Base-by-base conservation (phyloP, 176 grass and related monocot genomes). In the Puccinellia tenuiflora region DNA sequence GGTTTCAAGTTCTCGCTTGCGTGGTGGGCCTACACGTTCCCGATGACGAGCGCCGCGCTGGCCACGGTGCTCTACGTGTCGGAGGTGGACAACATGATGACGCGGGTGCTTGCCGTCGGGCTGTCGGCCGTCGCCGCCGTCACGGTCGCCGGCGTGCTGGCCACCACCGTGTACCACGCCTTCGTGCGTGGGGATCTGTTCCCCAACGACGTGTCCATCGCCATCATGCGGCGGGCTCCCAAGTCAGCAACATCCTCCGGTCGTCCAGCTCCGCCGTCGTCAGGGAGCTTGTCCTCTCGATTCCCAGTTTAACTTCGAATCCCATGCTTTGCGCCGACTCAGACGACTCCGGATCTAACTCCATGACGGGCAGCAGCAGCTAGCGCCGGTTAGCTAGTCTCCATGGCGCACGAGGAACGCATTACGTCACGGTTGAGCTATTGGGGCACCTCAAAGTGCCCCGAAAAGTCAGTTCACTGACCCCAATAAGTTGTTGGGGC, bases 1-100 rank as follows among this genome's bases (percentile, higher is more conserved):
- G 69, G 69, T 1, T 17, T 73, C 15, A 28, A 8, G 8, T 73
- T 73, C 69, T 73, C 69, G 26, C 0, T 73, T 24, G 42, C 69
- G 3, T 73, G 69, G 69, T 73, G 69, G 69, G 69, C 69, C 3
- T 73, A 73, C 69, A 73, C 69, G 1, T 73, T 48, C 43, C 69
- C 69, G 8, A 46, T 48, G 45, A 73, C 69, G 0, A 73, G 69
- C 69, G 25, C 1, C 1, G 25, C 43, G 0, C 43, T 73, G 3
- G 69, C 69, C 15, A 48, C 69, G 16, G 69, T 73, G 69, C 4
- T 48, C 15, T 73, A 73, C 0, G 69, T 43, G 4, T 73, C 69
- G 25, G 42, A 73, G 69, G 69, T 48, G 42, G 43, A 73, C 43
- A 73, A 29, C 25, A 17, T 73, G 15, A 3, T 47, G 0, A 73